Base-by-base conservation (phyloP, 805 yeast species). In the Wickerhamomyces subpelliculosus region DNA sequence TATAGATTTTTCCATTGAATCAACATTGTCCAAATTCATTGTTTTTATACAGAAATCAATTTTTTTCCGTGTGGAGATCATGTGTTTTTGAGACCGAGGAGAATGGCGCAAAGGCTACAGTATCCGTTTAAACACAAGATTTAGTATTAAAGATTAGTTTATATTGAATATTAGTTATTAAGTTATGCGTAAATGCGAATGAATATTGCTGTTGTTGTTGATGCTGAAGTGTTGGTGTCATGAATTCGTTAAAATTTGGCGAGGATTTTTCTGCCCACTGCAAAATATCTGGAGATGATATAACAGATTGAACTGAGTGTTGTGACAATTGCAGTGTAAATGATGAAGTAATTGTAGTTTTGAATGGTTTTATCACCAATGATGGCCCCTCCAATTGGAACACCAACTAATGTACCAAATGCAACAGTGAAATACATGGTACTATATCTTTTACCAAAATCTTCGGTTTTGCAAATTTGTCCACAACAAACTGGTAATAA, bases 381-480 rank as follows among this genome's bases (percentile, higher is more conserved):
- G 26, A 70, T 55, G 4, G 65, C 64, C 37, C 75, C 67, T 3
- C 74, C 67, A 18, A 67, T 57, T 3, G 78, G 76, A 17, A 73
- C 59, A 23, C 67, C 62, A 14, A 72, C 62, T 26, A 73, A 57
- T n/a, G 64, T 60, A 10, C 68, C 62, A 39, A 76, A 59, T 4
- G 83, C 71, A 19, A 73, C 75, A 46, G 75, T 58, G 24, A 74
- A 72, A 52, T 75, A 78, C 40, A 73, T 66, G 3, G 77, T 66
- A 1, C 78, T 69, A 46, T 70, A 73, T 9, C 73, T 61, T 44
- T 67, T 65, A 9, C 78, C 78, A 50, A 72, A 73, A 42, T 64
- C 67, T 33, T 65, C 66, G 3, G 70, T 65, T 33, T 68, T 66
- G 14, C 78, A 72, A 25, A 76, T 72, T 36, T 73, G 75, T 2